phyloP scores from a whole-genome alignment of 768 basidiomycete species.

The Pleurotus giganteus region DNA sequence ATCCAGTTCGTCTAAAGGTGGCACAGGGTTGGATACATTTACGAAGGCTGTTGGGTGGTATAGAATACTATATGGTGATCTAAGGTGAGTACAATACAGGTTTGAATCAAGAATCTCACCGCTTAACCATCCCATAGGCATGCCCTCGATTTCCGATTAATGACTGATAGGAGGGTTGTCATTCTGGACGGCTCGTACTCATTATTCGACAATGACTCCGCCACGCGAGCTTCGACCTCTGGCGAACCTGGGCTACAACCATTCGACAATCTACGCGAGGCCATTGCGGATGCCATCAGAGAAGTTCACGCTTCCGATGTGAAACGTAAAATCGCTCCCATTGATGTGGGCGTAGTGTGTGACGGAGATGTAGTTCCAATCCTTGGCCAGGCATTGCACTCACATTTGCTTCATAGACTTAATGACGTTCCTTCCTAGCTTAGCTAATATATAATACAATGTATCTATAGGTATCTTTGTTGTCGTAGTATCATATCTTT shows the following conservation, averaged over 20 bases:
- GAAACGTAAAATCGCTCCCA: constrained; percentile 45
- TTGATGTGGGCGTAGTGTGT: constrained; percentile 67
- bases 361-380: constrained; percentile 43
- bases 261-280: constrained; percentile 56
- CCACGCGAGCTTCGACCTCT: constrained; percentile 12
- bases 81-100: constrained; percentile 41
- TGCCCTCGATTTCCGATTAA: constrained; percentile 77
- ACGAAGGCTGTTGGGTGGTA: constrained; percentile 85
- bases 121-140: constrained; percentile 40
- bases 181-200: constrained; percentile 76
- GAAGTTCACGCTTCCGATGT: constrained; percentile 30
- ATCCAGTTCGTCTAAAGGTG: neutral
- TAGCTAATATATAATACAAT: constrained; percentile 14
- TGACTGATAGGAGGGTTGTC: constrained; percentile 61
- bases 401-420: constrained; percentile 35
- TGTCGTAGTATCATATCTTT: neutral
- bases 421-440: constrained; percentile 9
- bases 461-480: constrained; percentile 10
- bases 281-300: constrained; percentile 50
- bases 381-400: constrained; percentile 49
- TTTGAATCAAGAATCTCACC: neutral
- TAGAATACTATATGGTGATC: constrained; percentile 66
- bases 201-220: constrained; percentile 34
- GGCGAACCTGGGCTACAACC: constrained; percentile 45
- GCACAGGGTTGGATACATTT: constrained; percentile 54